phyloP scores from a whole-genome alignment of 106 monocot species.

The Apostasia shenzhenica region DNA sequence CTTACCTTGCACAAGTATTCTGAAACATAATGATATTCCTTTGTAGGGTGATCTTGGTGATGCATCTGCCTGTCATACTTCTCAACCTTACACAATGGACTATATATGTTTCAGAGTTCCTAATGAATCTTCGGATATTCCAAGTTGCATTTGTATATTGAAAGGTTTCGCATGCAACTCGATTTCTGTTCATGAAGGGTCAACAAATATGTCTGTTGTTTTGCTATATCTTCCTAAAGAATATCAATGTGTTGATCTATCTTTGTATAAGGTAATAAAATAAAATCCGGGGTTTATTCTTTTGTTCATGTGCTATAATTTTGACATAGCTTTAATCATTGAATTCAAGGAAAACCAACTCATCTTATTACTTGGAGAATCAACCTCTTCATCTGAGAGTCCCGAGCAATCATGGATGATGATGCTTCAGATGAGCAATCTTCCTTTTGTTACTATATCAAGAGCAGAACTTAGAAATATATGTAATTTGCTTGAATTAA shows the following conservation, averaged over 20 bases:
- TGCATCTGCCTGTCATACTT: slow-evolving; percentile 6
- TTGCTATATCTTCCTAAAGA: slow-evolving; percentile 59
- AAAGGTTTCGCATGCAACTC: slow-evolving; percentile 42
- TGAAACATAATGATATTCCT: neutral
- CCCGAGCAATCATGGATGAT: slow-evolving; percentile 65
- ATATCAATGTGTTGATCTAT: slow-evolving; percentile 71
- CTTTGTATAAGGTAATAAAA: slow-evolving; percentile 69
- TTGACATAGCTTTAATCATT: neutral
- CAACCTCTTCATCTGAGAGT: slow-evolving; percentile 31
- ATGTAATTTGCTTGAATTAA: slow-evolving; percentile 52
- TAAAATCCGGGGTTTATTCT: neutral
- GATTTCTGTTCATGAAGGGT: slow-evolving; percentile 9
- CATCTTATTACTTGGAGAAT: slow-evolving; percentile 70
- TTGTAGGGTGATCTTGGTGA: slow-evolving; percentile 28
- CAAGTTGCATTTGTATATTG: slow-evolving; percentile 60
- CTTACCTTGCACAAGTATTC: no score
- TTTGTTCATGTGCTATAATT: slow-evolving; percentile 4
- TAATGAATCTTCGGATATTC: slow-evolving; percentile 38
- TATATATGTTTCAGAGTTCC: slow-evolving; percentile 79
- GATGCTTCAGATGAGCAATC: slow-evolving; percentile 53
- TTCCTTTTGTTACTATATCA: slow-evolving; percentile 55
- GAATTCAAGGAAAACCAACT: slow-evolving; percentile 71
- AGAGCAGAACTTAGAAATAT: slow-evolving; percentile 13
- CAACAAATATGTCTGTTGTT: slow-evolving; percentile 33
- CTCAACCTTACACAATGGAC: slow-evolving; percentile 30